Evolutionary conservation across 1,284 basidiomycete species (phyloP), one percentile per base, ranked within the genome.

Genomic region (Marasmius tenuissimus): DNA sequence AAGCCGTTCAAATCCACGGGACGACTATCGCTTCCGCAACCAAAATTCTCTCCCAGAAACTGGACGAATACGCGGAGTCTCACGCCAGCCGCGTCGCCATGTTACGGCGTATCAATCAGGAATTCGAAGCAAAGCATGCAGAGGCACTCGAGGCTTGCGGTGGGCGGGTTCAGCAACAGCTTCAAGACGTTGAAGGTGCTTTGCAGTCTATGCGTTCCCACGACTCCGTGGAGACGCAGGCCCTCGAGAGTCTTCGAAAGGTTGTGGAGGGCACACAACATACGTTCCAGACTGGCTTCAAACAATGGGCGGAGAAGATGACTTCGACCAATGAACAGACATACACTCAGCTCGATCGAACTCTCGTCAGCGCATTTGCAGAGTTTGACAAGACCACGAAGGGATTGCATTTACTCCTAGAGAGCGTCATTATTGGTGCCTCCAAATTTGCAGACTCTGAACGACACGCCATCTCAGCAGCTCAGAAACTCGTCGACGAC

Each of bases 1-100:
- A 85, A 63, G 80, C 83, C 1, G 89, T 93, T 8, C 77, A 82
- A 0, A 79, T 79, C 33, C 88, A 92, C 64, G 85, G 88, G 55
- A 84, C 81, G 63, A 77, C 80, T 0, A 80, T 93, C 48, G 75
- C 81, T 12, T 74, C 77, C 1, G 79, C 87, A 58, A 76, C 84
- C 14, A 76, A 80, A 14, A 72, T 77, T 0, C 80, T 96, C 60
- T 81, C 84, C 9, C 72, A 79, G 2, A 84, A 84, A 59, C 80
- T 95, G 2, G 79, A 84, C 12, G 85, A 85, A 35, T 90, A 95
- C 65, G 74, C 84, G 61, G 81, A 85, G 61, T 77, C 81, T 8
- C 82, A 89, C 6, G 76, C 78, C 0, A 81, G 87, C 62, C 81
- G 79, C 33, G 76, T 84, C 1, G 68, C 75, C 40, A 84, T 78